Conservation (phyloP, 2,329 filamentous ascomycete genomes). For the Chaetomium sp. region DNA sequence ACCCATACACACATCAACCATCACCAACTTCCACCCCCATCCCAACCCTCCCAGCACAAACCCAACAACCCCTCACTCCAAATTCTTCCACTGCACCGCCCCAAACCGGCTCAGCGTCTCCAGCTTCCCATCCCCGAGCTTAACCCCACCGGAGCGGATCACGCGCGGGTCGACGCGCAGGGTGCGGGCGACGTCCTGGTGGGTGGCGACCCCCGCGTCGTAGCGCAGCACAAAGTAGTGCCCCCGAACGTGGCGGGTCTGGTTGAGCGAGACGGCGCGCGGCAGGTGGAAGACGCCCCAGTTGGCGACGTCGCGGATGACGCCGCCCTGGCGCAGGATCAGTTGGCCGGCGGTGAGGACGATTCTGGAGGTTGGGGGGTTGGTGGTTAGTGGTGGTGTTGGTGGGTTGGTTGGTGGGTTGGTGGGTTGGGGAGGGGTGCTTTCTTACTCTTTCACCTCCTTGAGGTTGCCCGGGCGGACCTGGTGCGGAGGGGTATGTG, state of each 20-base stretch:
- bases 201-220: constrained; percentile 73
- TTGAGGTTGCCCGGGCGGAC: constrained; percentile 86
- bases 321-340: constrained; percentile 80
- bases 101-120: constrained; percentile 61
- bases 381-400: background rate
- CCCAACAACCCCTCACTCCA: constrained; percentile 25
- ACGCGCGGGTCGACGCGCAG: constrained; percentile 86
- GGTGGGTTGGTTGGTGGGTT: constrained; percentile 4
- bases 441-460: constrained; percentile 90
- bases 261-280: constrained; percentile 74
- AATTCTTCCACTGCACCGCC: constrained; percentile 51
- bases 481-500: constrained; percentile 49
- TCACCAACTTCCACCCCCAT: no score
- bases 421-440: background rate
- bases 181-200: constrained; percentile 73
- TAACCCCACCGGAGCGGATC: constrained; percentile 84
- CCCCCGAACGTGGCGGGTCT: constrained; percentile 79
- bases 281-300: constrained; percentile 93
- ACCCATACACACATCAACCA: background rate
- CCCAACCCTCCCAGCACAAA: background rate
- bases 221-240: constrained; percentile 99
- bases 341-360: constrained; percentile 81
- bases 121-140: constrained; percentile 84
- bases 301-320: constrained; percentile 89
- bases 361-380: constrained; percentile 61